These are phyloP conservation scores for Hordeum pubiflorum DNA, from an alignment of 202 grass and related monocot genomes.

Conservation along the genomic window DNA sequence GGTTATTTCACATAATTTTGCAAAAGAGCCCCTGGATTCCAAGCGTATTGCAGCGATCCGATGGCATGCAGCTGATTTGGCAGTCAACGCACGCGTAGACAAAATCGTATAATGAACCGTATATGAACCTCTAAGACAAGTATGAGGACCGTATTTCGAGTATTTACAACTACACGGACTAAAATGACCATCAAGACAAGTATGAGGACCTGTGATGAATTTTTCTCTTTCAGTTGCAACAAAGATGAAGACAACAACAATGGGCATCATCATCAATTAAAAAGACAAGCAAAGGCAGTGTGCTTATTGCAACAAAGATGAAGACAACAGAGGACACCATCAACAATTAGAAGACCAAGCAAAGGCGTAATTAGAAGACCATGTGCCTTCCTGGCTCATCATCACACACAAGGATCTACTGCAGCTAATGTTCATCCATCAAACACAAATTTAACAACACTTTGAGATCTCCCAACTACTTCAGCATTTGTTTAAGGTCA, in stretches of 20 bases:
- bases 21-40: too few species aligned
- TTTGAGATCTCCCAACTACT: conserved; percentile 4
- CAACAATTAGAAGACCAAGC: background rate
- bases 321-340: background rate
- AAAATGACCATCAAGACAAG: too few species aligned
- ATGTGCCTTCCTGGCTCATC: conserved; percentile 5
- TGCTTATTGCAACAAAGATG: background rate
- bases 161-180: too few species aligned
- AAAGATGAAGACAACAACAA: background rate
- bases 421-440: background rate
- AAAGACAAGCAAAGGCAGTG: background rate
- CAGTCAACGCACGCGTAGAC: too few species aligned
- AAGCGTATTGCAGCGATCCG: too few species aligned
- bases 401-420: background rate
- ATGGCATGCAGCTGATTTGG: too few species aligned
- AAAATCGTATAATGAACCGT: too few species aligned
- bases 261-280: background rate
- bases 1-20: too few species aligned
- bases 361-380: background rate
- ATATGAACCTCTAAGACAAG: too few species aligned
- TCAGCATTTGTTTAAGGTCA: conserved; percentile 14
- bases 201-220: too few species aligned
- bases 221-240: too few species aligned
- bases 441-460: conserved; percentile 5
- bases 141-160: too few species aligned